These are phyloP conservation scores for Epichloe hybrida DNA, from an alignment of 2,329 filamentous ascomycete genomes.

Conservation along the genomic window DNA sequence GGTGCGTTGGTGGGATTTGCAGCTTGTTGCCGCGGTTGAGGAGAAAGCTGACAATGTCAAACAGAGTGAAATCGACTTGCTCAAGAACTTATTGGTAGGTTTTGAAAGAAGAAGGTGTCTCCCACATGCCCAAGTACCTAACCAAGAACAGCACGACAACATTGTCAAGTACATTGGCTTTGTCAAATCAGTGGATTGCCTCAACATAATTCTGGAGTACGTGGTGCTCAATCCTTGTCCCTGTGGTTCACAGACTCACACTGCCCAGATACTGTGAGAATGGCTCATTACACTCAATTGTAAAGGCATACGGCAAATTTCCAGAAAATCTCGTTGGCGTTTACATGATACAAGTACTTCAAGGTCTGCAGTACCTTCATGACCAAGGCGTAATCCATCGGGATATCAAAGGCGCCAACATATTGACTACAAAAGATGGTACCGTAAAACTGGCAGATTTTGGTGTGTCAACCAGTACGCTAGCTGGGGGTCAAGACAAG, in stretches of 20 bases:
- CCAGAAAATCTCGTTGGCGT: slow-evolving; percentile 94
- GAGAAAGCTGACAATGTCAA: slow-evolving; percentile 8
- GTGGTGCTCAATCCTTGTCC: neutral
- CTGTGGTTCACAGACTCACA: neutral
- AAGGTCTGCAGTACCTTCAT: slow-evolving; percentile 89
- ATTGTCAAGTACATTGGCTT: slow-evolving; percentile 99
- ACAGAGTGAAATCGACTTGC: slow-evolving; percentile 86
- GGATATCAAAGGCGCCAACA: slow-evolving; percentile 98
- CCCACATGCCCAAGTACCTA: neutral
- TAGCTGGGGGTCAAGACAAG: slow-evolving; percentile 48
- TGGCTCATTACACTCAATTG: slow-evolving; percentile 92
- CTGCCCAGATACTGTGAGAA: slow-evolving; percentile 73
- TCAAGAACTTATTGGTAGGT: slow-evolving; percentile 86
- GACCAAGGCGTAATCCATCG: slow-evolving; percentile 98
- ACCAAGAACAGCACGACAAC: slow-evolving; percentile 62
- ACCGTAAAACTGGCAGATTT: slow-evolving; percentile 96
- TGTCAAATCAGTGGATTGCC: slow-evolving; percentile 79
- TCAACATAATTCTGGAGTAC: slow-evolving; percentile 98
- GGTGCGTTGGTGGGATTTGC: slow-evolving; percentile 34
- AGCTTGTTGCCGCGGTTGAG: slow-evolving; percentile 2
- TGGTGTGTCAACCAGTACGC: slow-evolving; percentile 86
- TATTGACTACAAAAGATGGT: slow-evolving; percentile 93
- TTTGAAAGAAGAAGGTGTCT: neutral
- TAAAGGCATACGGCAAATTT: slow-evolving; percentile 98
- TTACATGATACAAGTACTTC: slow-evolving; percentile 94